Evolutionary conservation across 345 rosid species (phyloP).

Genomic region (Aquilaria malaccensis): DNA sequence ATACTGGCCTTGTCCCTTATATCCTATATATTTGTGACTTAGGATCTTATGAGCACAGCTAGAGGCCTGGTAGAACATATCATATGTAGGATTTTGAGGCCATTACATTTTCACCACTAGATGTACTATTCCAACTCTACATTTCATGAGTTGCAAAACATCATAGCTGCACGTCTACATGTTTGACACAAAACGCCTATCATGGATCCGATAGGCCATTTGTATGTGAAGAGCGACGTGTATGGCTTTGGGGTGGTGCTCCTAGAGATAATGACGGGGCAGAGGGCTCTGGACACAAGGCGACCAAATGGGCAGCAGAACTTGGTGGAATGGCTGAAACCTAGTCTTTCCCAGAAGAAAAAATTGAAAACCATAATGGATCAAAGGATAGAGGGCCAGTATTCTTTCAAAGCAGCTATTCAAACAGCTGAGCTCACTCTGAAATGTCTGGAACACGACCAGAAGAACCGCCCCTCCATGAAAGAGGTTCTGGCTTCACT

Average conservation of each 20-base stretch:
- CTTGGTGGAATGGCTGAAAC: conserved; percentile 55
- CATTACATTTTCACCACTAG: too few relatives aligned
- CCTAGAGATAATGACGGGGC: conserved; percentile 64
- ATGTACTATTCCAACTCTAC: too few relatives aligned
- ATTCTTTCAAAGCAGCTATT: conserved; percentile 42
- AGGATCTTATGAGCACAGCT: too few relatives aligned
- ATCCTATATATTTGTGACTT: too few relatives aligned
- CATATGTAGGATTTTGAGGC: too few relatives aligned
- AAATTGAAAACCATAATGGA: conserved; percentile 62
- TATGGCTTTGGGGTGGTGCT: conserved; percentile 83
- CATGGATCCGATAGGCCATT: not conserved
- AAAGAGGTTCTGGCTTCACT: conserved; percentile 39
- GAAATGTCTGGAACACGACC: conserved; percentile 52
- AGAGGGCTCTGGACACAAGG: conserved; percentile 42
- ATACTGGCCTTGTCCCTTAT: too few relatives aligned
- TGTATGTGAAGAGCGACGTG: conserved; percentile 71
- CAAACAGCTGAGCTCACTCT: conserved; percentile 37
- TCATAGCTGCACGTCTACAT: too few relatives aligned
- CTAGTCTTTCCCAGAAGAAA: conserved; percentile 31
- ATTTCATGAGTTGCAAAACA: too few relatives aligned
- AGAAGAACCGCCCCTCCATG: conserved; percentile 59
- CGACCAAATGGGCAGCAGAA: conserved; percentile 34
- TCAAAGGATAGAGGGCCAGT: conserved; percentile 41
- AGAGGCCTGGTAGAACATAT: too few relatives aligned
- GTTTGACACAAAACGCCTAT: too few relatives aligned